phyloP scores from a whole-genome alignment of 2,329 filamentous ascomycete species.

The Zymoseptoria pseudotritici region DNA sequence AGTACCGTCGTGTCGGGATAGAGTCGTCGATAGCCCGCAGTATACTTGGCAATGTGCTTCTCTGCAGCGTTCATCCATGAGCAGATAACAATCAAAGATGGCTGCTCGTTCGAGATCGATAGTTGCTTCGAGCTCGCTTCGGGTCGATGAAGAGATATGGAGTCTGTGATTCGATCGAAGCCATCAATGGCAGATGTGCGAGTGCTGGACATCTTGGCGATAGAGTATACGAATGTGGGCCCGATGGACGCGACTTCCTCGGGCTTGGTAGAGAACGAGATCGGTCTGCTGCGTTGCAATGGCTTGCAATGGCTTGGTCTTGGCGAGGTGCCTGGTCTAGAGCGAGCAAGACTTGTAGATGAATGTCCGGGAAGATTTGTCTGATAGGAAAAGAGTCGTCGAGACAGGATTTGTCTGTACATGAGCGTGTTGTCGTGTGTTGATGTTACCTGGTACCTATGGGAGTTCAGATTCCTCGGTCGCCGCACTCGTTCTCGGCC shows the following conservation, averaged over 20 bases:
- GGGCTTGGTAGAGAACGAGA: neutral
- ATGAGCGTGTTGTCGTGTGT: neutral
- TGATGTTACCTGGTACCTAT: neutral
- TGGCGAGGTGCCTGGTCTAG: neutral
- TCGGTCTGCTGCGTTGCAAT: neutral
- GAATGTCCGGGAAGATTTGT: neutral
- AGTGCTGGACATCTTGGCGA: neutral
- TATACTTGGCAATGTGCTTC: conserved; percentile 30
- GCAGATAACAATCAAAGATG: conserved; percentile 32
- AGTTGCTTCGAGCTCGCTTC: neutral
- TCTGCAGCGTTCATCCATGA: conserved; percentile 27
- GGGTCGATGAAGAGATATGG: conserved; percentile 3
- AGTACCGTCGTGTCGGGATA: conserved; percentile 25
- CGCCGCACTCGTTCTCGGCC: too few species aligned
- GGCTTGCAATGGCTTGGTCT: neutral
- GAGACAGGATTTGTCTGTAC: neutral
- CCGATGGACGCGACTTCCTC: neutral
- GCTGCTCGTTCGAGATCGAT: conserved; percentile 1
- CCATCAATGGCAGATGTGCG: neutral
- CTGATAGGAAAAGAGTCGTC: neutral
- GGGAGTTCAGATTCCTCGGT: too few species aligned
- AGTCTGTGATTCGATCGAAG: conserved; percentile 1
- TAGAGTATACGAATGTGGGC: neutral
- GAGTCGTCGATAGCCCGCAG: conserved; percentile 20
- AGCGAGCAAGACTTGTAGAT: neutral